These are phyloP conservation scores for Xylaria sp. DNA, from an alignment of 2,329 filamentous ascomycete genomes.

Conservation along the genomic window DNA sequence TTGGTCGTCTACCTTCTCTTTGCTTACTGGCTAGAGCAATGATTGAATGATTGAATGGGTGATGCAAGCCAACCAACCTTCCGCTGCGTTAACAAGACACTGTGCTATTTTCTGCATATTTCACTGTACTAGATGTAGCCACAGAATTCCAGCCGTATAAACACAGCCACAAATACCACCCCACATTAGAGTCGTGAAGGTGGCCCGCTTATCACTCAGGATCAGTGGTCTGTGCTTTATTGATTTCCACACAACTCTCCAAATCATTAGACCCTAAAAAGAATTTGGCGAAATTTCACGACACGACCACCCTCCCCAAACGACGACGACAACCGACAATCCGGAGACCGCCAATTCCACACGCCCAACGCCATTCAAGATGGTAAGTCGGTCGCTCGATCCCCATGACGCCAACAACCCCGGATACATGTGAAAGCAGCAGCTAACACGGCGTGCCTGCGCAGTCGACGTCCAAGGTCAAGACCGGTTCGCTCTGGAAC, in stretches of 20 bases:
- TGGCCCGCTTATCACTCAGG: constrained; percentile 21
- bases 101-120: background rate
- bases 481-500: constrained; percentile 95
- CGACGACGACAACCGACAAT: constrained; percentile 40
- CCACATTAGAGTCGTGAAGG: background rate
- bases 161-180: constrained; percentile 3
- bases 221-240: constrained; percentile 33
- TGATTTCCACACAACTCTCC: constrained; percentile 38
- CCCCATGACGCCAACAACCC: background rate
- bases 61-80: constrained; percentile 7
- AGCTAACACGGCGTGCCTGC: constrained; percentile 40
- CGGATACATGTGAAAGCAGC: constrained; percentile 2
- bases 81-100: constrained; percentile 5
- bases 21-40: background rate
- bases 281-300: constrained; percentile 48
- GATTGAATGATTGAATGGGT: background rate
- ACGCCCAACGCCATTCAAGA: constrained; percentile 54
- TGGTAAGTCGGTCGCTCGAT: constrained; percentile 55
- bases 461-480: constrained; percentile 77
- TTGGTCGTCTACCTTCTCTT: constrained; percentile 4
- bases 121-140: constrained; percentile 11
- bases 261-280: constrained; percentile 47
- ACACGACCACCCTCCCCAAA: constrained; percentile 43
- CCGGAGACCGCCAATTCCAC: constrained; percentile 45
- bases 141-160: background rate